Base-by-base conservation (phyloP, 2,329 filamentous ascomycete genomes). In the Botrytis deweyae region DNA sequence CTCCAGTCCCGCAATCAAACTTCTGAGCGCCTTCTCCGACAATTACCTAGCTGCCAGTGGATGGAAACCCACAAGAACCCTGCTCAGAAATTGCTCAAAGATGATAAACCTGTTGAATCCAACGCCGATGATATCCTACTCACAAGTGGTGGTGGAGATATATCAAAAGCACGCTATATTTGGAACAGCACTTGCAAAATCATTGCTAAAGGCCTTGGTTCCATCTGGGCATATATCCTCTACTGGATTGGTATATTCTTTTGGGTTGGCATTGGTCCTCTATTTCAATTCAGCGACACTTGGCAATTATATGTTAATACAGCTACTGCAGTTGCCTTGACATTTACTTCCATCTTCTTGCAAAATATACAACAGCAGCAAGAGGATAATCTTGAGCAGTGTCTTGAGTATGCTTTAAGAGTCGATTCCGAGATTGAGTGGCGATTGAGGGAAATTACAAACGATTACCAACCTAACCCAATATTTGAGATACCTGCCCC, bases 241-340 rank as follows among this genome's bases (percentile, higher is more conserved):
- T 76, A 75, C 49, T 76, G 75, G 75, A 72, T 76, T 14, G 62
- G 75, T 55, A 75, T 76, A 16, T 73, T 75, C 52, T 70, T 74
- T 29, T 76, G 75, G 72, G 63, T 76, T 72, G 73, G 72, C 72
- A 76, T 76, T 36, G 74, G 73, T 20, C 63, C 73, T 33, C 70
- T 74, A 62, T 76, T 75, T 63, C 42, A 68, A 25, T 76, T 75
- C 67, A 72, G 73, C 44, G 65, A 76, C 61, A 76, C 73, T 40
- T 76, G 73, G 74, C 74, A 76, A 14, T 59, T 76, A 44, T 76
- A 83, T 75, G 82, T 84, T 77, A 84, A 85, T 79, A 83, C 84
- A 14, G 82, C 83, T 5, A 85, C 84, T 0, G 84, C 84, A 0
- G 81, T 84, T 61, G 78, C 83, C 67, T 82, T 86, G 78, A 82